phyloP scores from a whole-genome alignment of 2,329 filamentous ascomycete species.

The Plectosphaerella plurivora region DNA sequence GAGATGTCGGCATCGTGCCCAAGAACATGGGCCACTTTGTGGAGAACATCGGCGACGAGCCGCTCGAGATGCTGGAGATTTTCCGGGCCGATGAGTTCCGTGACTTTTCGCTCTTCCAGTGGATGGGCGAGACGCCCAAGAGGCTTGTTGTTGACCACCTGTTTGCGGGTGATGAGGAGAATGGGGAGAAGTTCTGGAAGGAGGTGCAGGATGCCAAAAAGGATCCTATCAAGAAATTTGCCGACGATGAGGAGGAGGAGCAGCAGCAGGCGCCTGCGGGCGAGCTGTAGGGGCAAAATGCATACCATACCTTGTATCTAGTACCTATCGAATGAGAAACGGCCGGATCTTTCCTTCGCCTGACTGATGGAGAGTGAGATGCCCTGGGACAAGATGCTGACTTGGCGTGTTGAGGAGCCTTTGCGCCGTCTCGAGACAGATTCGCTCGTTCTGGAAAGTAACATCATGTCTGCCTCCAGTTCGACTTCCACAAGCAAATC shows the following conservation, averaged over 20 bases:
- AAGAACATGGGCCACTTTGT: slow-evolving; percentile 77
- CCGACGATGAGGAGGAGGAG: neutral
- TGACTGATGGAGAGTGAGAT: no score
- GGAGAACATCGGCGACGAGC: slow-evolving; percentile 74
- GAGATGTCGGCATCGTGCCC: slow-evolving; percentile 74
- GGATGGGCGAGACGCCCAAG: slow-evolving; percentile 68
- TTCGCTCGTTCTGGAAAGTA: no score
- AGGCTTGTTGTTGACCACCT: slow-evolving; percentile 62
- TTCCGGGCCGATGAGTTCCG: slow-evolving; percentile 68
- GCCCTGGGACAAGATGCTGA: no score
- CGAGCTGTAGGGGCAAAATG: slow-evolving; percentile 3
- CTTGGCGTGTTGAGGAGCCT: no score
- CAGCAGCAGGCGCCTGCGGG: neutral
- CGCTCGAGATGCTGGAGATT: slow-evolving; percentile 71
- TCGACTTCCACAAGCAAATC: neutral
- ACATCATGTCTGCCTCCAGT: no score
- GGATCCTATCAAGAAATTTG: slow-evolving; percentile 41
- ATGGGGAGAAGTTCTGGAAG: slow-evolving; percentile 57
- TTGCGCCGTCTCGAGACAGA: no score
- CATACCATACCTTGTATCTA: neutral
- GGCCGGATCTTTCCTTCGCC: no score
- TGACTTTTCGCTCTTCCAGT: slow-evolving; percentile 71
- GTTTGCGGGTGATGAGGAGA: slow-evolving; percentile 57
- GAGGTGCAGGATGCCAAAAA: slow-evolving; percentile 59
- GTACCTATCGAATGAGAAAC: neutral